Evolutionary conservation across 495 filamentous ascomycete species (phyloP).

Genomic region (Penicillium bialowiezense): DNA sequence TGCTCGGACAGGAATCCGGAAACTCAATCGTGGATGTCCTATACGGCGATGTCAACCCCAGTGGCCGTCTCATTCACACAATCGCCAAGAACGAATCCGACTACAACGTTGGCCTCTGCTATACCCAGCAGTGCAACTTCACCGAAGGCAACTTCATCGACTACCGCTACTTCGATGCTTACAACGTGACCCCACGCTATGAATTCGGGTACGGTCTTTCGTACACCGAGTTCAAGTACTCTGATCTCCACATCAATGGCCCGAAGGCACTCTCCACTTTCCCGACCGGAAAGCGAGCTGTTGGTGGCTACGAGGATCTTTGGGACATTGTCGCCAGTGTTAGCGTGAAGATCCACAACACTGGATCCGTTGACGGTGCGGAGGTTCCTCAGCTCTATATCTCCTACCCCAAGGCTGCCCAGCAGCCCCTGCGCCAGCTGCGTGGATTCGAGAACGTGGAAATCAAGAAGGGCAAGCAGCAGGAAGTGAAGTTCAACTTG

Average conservation of each 20-base stretch:
- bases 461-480: slow-evolving; percentile 42
- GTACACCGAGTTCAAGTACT: slow-evolving; percentile 59
- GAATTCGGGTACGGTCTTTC: slow-evolving; percentile 67
- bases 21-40: slow-evolving; percentile 70
- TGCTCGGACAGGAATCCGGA: slow-evolving; percentile 82
- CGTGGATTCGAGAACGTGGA: slow-evolving; percentile 52
- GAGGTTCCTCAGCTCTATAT: slow-evolving; percentile 65
- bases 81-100: slow-evolving; percentile 67
- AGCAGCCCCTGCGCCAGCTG: slow-evolving; percentile 26
- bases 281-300: slow-evolving; percentile 17
- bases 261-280: neutral
- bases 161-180: slow-evolving; percentile 55
- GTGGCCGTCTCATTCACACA: slow-evolving; percentile 68
- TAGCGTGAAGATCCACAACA: slow-evolving; percentile 53
- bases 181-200: slow-evolving; percentile 56
- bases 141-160: slow-evolving; percentile 57
- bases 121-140: slow-evolving; percentile 40
- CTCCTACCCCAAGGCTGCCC: slow-evolving; percentile 39
- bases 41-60: slow-evolving; percentile 53
- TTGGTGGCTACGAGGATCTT: slow-evolving; percentile 53
- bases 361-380: slow-evolving; percentile 44
- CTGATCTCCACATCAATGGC: slow-evolving; percentile 30
- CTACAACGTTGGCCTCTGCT: slow-evolving; percentile 38
- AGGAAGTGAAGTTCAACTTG: slow-evolving; percentile 47
- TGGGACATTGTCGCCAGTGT: slow-evolving; percentile 53